Evolutionary conservation across 192 early-diverging fungal genomes (phyloP), one percentile per base, ranked within the genome.

Genomic region (Oehlia diaphana): DNA sequence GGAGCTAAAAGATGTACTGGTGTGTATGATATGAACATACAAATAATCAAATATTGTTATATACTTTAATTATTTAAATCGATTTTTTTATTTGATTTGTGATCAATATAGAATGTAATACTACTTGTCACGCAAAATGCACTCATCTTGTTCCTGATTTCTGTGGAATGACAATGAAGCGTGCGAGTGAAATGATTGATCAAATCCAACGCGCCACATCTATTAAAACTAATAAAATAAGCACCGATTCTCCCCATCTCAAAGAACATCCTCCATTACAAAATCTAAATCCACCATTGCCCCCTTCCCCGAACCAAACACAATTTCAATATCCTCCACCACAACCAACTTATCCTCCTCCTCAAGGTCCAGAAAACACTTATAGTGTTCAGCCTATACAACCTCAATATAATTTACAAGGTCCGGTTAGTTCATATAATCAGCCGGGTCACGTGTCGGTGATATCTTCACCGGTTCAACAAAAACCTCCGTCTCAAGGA

Each of bases 141-240:
- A 88, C 91, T 72, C 88, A 91, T 71, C 89, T 95, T 67, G 92
- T 99, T 23, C 98, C 98, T 4, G 93, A 96, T 75, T 92, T 97
- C 19, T 99, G 98, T 78, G 98, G 98, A 10, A 88, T 98, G 81
- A 90, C 92, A 13, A 93, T 94, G 88, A 91, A 90, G 67, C 87
- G 94, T 88, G 95, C 97, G 8, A 93, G 92, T 80, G 92, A 94
- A 69, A 94, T 99, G 87, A 82, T 96, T 65, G 83, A 86, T 62
- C 95, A 96, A 74, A 94, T 98, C 79, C 94, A 95, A 80, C 81
- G 90, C 26, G 87, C 87, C 4, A 3, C 3, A 42, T 47, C 44
- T 9, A 12, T 47, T 47, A 47, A 47, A 47, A 16, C 4, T 8
- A 39, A 16, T 42, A 44, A n/a, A 37, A 35, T 19, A 37, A 19